Evolutionary conservation across 176 grass and related monocot genomes (phyloP), one percentile per base, ranked within the genome.

Genomic region (Musa troglodytarum): DNA sequence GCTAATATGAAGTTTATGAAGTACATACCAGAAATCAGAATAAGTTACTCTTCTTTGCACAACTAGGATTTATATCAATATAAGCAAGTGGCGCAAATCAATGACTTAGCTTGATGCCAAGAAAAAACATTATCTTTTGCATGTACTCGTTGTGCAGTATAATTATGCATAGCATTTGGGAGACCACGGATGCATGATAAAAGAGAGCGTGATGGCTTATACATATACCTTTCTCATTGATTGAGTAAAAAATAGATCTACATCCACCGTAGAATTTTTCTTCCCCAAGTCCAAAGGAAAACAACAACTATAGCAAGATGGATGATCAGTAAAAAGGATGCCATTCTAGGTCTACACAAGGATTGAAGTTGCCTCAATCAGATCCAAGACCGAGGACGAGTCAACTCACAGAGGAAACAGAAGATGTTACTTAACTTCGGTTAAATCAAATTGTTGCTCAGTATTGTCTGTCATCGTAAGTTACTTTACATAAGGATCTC

Each of bases 1-100:
- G 25, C 14, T 64, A 83, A n/a, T 53, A 78, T 62, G 54, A 74
- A 74, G 52, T 7, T 52, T 29, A 63, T 76, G 74, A 21, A 77
- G 28, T 73, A 17, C 68, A 24, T 25, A 77, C 11, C 21, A 82
- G 59, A 66, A 15, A 52, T 11, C 58, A 59, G 26, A 49, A 69
- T 49, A 50, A 9, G 29, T 3, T 10, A 29, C 26, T 2, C 12
- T 17, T 8, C 67, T 19, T 19, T 49, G 17, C 57, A 62, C 13
- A 62, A 62, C 15, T 7, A n/a, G 16, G 3, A 62, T 15, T 15
- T 19, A 62, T 62, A 15, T n/a, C 57, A 15, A 62, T 3, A 15
- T 62, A 62, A n/a, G 17, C 15, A 7, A n/a, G 1, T n/a, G 8
- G 57, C 14, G 20, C 13, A 62, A 43, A 43, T 43, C 34, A 43